Conservation (phyloP, 345 rosid species). For the Salix suchowensis region DNA sequence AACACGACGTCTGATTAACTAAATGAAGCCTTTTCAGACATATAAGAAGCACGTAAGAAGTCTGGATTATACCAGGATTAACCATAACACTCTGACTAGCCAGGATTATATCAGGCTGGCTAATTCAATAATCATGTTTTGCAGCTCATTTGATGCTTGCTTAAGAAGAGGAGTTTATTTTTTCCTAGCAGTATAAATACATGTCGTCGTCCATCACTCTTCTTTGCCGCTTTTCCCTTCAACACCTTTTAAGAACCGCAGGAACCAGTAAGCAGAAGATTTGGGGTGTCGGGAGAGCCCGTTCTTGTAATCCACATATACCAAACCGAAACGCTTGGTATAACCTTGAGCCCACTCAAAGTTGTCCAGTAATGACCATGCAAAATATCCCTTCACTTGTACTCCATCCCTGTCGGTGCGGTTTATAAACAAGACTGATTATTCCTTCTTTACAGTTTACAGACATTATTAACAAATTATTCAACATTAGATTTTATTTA, state of each 20-base stretch:
- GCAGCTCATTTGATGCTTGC: neutral
- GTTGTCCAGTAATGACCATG: constrained; percentile 89
- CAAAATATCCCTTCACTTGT: constrained; percentile 85
- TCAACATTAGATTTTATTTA: neutral
- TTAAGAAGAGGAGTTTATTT: neutral
- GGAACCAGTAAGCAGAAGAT: constrained; percentile 90
- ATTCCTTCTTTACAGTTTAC: neutral
- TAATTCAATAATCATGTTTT: neutral
- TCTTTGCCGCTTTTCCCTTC: constrained; percentile 43
- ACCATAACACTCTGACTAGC: neutral
- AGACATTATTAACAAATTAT: neutral
- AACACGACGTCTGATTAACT: neutral
- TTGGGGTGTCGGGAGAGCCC: constrained; percentile 72
- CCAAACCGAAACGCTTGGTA: constrained; percentile 81
- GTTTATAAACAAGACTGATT: neutral
- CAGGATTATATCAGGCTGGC: neutral
- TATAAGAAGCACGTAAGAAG: neutral
- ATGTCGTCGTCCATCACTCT: constrained; percentile 19
- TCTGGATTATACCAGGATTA: neutral
- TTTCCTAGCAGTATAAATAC: neutral
- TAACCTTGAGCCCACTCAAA: constrained; percentile 95
- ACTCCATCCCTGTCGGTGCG: constrained; percentile 60
- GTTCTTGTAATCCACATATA: constrained; percentile 85
- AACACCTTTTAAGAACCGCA: constrained; percentile 55
- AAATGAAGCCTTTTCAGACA: neutral